Base-by-base conservation (phyloP, 352 stramenopile genomes). In the Peronospora destructor region DNA sequence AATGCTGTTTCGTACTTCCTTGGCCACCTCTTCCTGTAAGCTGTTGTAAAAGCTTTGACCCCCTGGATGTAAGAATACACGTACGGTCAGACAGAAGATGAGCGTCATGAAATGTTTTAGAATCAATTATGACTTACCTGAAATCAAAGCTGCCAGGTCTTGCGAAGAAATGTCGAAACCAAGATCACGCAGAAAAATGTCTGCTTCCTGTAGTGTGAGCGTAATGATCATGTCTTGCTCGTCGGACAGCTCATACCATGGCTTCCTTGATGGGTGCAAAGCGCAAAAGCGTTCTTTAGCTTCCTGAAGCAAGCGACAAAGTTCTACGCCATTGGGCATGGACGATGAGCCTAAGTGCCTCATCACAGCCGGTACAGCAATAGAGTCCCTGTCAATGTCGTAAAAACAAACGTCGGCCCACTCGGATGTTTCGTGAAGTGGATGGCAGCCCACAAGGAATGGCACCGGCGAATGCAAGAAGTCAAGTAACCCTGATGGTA, bases 331-430 rank as follows among this genome's bases (percentile, higher is more conserved):
- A 33, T 85, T 67, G 6, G 76, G 76, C 17, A 92, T 71, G 6
- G 68, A 85, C 3, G 56, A 59, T 11, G 61, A 51, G 37, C 63
- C 64, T 30, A 85, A 63, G 34, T 84, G 65, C 30, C 65, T 58
- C 29, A 67, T 71, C n/a, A 46, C 44, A 21, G 64, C 63, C 11
- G 82, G 72, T 0, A 73, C 53, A 26, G 66, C 49, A 34, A 93
- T 73, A 9, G 49, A 44, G 34, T 88, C 63, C 1, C 48, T 63
- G 42, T 93, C 79, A n/a, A 91, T 78, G 29, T 90, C 61, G 57
- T 84, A 88, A 55, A 93, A 93, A 35, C 73, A 90, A 38, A 91
- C 79, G 26, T 93, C 82, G 6, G 73, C 55, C 79, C 82, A 93
- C 9, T 93, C 77, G 13, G 80, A 68, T 3, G 73, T 87, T n/a